Base-by-base conservation (phyloP, 805 yeast genomes). In the Yamadazyma kitorensis region DNA sequence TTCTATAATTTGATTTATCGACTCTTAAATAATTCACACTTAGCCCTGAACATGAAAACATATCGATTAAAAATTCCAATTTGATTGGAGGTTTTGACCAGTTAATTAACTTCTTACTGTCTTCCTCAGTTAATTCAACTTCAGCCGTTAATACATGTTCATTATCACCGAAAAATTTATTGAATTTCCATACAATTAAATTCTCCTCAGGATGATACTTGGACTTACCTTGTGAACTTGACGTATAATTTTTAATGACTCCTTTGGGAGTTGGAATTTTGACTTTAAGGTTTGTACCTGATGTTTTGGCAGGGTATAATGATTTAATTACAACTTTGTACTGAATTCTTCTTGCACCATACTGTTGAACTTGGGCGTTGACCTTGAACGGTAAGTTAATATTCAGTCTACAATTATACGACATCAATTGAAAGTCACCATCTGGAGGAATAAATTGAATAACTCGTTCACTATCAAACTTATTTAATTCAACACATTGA, bases 371-470 rank as follows among this genome's bases (percentile, higher is more conserved):
- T 19, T 68, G 64, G 2, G 91, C 83, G 4, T 71, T 61, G 11
- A 87, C 70, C 32, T 68, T 66, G 57, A 87, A 84, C 4, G 97
- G 97, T 19, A 85, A 52, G 31, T 74, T 76, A 39, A 84, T 61
- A 43, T 78, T 76, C 49, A 50, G 63, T 11, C 48, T 39, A 25
- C 66, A 53, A 29, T 58, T 63, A 58, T 87, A 88, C 22, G 76
- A 69, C 89, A 88, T 80, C 40, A 88, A 70, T 55, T 86, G 91
- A 53, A 86, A 85, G 33, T 78, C 76, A 0, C 95, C 95, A 59
- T 87, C 95, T 1, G 96, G 96, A 2, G 96, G 96, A 6, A 80
- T 66, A 45, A 88, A 87, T 32, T 72, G 76, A 38, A 88, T 82
- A 13, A 75, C 61, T 27, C 82, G 64, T 14, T 80, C 77, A 10